Evolutionary conservation across 768 basidiomycete species (phyloP).

Genomic region (Fistulinella prunicolor): DNA sequence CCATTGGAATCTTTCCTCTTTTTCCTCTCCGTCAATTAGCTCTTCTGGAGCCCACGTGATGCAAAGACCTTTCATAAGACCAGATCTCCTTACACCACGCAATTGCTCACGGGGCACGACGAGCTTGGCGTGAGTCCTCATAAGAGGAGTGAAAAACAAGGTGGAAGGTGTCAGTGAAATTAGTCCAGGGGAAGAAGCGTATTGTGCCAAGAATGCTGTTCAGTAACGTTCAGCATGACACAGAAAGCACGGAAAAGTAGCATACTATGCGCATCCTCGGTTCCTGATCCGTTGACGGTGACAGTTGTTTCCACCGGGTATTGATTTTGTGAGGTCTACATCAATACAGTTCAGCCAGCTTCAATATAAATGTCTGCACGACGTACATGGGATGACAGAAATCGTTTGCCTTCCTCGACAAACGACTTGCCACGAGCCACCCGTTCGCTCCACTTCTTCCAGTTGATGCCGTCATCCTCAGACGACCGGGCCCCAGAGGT

Average conservation of each 20-base stretch:
- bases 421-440: constrained; percentile 45
- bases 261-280: constrained; percentile 37
- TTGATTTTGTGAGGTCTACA: constrained; percentile 10
- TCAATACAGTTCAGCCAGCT: not conserved
- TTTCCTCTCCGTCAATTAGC: constrained; percentile 32
- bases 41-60: constrained; percentile 41
- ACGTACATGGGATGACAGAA: constrained; percentile 38
- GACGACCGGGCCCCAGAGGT: constrained; percentile 1
- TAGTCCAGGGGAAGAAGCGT: constrained; percentile 51
- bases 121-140: constrained; percentile 43
- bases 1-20: constrained; percentile 57
- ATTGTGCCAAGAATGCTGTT: constrained; percentile 61
- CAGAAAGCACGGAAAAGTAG: not conserved
- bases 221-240: constrained; percentile 1
- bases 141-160: constrained; percentile 55
- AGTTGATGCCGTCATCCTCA: constrained; percentile 35
- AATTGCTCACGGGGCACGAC: constrained; percentile 45
- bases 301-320: not conserved
- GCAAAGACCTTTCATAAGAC: constrained; percentile 50
- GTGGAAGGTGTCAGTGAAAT: constrained; percentile 51
- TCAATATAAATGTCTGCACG: constrained; percentile 11
- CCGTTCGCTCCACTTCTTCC: constrained; percentile 57
- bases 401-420: constrained; percentile 40
- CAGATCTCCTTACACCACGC: constrained; percentile 56
- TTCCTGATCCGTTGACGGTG: not conserved